Evolutionary conservation across 2,329 filamentous ascomycete species (phyloP).

Genomic region (Aspergillus fischeri): DNA sequence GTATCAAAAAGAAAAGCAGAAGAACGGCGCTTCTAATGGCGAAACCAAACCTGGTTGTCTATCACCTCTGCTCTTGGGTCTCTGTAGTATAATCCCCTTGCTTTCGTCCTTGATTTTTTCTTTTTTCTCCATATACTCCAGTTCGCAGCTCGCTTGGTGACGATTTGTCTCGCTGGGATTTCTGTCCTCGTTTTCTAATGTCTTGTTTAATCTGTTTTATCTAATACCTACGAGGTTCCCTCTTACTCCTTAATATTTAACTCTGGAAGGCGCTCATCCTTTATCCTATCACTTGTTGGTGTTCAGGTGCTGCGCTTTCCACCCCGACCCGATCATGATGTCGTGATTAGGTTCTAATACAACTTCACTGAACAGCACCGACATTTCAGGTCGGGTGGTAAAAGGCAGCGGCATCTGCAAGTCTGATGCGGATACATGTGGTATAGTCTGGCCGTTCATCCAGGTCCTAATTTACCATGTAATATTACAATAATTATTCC

Average conservation of each 20-base stretch:
- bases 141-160: not conserved
- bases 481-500: not conserved
- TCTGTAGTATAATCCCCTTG: not conserved
- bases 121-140: not conserved
- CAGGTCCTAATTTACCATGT: not conserved
- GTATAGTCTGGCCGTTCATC: not conserved
- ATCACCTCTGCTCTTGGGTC: not conserved
- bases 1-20: slow-evolving; percentile 2
- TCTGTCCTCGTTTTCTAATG: not conserved
- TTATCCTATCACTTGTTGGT: not conserved
- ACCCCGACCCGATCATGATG: not conserved
- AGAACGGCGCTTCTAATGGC: not conserved
- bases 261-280: not conserved
- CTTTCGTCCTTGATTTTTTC: not conserved
- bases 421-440: not conserved
- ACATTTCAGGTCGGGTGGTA: not conserved
- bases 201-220: not conserved
- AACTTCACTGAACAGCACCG: not conserved
- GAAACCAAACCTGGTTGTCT: not conserved
- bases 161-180: slow-evolving; percentile 4
- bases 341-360: not conserved
- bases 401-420: not conserved
- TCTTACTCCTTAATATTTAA: not conserved
- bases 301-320: not conserved
- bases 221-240: not conserved